Conservation (phyloP, 2,329 filamentous ascomycete species). For the Ilyonectria destructans region DNA sequence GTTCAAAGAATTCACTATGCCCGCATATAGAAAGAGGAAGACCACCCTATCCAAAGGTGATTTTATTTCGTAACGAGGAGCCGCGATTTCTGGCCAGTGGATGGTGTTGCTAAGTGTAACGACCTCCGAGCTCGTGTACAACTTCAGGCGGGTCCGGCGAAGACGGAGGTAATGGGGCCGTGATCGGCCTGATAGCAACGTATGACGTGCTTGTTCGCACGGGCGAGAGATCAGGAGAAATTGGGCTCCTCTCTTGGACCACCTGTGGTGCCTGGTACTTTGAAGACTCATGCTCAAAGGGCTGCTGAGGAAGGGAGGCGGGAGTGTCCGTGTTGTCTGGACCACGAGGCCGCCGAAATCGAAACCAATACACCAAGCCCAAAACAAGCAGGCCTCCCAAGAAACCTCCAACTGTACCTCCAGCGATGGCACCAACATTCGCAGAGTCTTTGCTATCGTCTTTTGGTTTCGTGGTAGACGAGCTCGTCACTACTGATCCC, state of each 20-base stretch:
- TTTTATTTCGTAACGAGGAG: too few relatives aligned
- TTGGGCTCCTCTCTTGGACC: background rate
- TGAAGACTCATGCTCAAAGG: background rate
- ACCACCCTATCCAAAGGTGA: too few relatives aligned
- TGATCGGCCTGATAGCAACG: background rate
- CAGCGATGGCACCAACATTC: conserved; percentile 1
- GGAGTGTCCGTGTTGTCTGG: background rate
- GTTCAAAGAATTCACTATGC: too few relatives aligned
- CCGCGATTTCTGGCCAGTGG: too few relatives aligned
- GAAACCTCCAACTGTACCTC: background rate
- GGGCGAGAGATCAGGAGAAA: background rate
- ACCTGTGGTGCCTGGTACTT: background rate
- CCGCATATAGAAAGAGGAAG: too few relatives aligned
- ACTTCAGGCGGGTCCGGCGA: background rate
- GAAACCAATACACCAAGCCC: background rate
- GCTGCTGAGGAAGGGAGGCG: background rate
- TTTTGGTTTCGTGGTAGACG: background rate
- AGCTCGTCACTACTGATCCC: background rate
- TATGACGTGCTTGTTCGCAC: background rate
- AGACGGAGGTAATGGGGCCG: background rate
- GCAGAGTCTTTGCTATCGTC: background rate
- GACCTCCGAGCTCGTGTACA: background rate
- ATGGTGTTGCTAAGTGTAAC: background rate
- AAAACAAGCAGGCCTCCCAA: background rate
- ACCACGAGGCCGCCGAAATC: background rate